phyloP scores from a whole-genome alignment of 768 basidiomycete species.

The Paxillus ammoniavirescens region DNA sequence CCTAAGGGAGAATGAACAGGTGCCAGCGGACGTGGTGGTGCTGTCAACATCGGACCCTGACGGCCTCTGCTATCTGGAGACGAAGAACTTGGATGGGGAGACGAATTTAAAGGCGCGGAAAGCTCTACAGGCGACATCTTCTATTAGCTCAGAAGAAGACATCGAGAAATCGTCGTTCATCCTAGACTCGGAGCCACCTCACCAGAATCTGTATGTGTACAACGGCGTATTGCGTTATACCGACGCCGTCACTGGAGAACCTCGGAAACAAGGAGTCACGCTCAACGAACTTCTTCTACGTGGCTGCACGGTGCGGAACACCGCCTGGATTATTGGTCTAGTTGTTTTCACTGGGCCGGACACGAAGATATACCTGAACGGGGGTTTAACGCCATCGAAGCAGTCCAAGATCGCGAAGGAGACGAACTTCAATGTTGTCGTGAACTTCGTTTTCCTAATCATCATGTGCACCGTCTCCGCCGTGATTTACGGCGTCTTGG shows the following conservation, averaged over 20 bases:
- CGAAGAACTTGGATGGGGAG: constrained; percentile 97
- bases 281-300: constrained; percentile 94
- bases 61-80: constrained; percentile 92
- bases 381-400: constrained; percentile 93
- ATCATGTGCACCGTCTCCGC: constrained; percentile 76
- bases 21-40: constrained; percentile 94
- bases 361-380: constrained; percentile 90
- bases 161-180: constrained; percentile 83
- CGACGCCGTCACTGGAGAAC: constrained; percentile 48
- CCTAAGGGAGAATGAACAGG: constrained; percentile 90
- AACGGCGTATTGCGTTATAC: constrained; percentile 81
- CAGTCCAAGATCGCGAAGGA: constrained; percentile 97
- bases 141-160: constrained; percentile 84
- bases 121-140: constrained; percentile 71
- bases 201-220: constrained; percentile 90
- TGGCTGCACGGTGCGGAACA: constrained; percentile 88
- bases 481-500: constrained; percentile 72
- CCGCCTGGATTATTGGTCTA: constrained; percentile 89
- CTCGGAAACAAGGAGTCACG: constrained; percentile 67
- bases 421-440: constrained; percentile 96
- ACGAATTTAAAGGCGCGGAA: constrained; percentile 91
- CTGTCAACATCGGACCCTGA: constrained; percentile 90
- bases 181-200: constrained; percentile 91
- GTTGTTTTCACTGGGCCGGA: constrained; percentile 93
- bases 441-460: constrained; percentile 83